phyloP scores from a whole-genome alignment of 495 filamentous ascomycete genomes.

The Aspergillus sclerotiicarbonarius region DNA sequence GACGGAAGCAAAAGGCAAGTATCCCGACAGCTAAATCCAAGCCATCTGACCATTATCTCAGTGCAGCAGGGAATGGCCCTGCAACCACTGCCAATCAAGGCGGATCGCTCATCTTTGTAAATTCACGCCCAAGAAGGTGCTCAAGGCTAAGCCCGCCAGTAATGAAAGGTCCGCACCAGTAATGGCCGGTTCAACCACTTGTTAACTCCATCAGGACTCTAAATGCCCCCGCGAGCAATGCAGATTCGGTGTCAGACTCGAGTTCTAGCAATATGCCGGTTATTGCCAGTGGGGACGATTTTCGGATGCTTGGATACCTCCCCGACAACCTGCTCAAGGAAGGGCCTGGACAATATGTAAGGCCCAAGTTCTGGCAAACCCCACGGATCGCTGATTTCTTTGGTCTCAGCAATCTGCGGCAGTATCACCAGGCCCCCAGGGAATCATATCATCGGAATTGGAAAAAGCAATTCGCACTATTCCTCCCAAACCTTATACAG shows the following conservation, averaged over 20 bases:
- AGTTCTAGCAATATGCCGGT: neutral
- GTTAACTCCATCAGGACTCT: neutral
- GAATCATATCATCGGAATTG: constrained; percentile 20
- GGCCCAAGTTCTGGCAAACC: neutral
- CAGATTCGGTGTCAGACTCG: neutral
- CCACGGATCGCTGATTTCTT: constrained; percentile 4
- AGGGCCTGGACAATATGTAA: constrained; percentile 14
- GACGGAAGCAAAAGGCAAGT: constrained; percentile 38
- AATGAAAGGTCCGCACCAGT: constrained; percentile 16
- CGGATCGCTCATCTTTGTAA: constrained; percentile 31
- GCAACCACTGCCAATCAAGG: constrained; percentile 34
- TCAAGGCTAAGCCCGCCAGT: constrained; percentile 5
- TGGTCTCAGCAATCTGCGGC: neutral
- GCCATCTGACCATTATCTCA: constrained; percentile 16
- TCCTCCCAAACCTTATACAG: constrained; percentile 33
- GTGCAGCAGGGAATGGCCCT: constrained; percentile 37
- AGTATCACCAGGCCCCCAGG: neutral
- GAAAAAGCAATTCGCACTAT: constrained; percentile 23
- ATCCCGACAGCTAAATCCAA: neutral
- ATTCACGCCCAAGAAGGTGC: constrained; percentile 19
- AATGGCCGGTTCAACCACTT: neutral
- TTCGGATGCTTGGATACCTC: constrained; percentile 29
- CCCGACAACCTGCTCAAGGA: constrained; percentile 14
- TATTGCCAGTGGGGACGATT: constrained; percentile 16
- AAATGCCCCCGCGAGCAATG: neutral